Evolutionary conservation across 2,329 filamentous ascomycete genomes (phyloP).

Genomic region (Ceratocystis alfenasii): DNA sequence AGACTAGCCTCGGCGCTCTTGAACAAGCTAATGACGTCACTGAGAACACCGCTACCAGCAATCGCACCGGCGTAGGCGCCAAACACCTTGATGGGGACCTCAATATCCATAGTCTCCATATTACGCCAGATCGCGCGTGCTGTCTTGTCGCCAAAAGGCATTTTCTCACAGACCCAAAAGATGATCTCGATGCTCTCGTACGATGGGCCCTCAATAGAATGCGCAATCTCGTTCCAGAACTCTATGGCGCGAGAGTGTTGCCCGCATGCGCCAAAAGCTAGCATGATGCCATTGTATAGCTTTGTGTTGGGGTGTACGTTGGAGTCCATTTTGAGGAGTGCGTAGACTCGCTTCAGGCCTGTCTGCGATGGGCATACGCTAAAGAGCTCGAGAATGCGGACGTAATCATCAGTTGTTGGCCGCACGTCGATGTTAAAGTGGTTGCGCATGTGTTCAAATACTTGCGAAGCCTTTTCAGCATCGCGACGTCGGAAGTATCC

Average conservation of each 20-base stretch:
- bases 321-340: slow-evolving; percentile 90
- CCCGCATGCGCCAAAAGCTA: slow-evolving; percentile 64
- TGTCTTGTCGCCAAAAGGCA: slow-evolving; percentile 44
- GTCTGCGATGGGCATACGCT: slow-evolving; percentile 43
- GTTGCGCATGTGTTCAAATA: slow-evolving; percentile 91
- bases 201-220: slow-evolving; percentile 72
- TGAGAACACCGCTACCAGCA: slow-evolving; percentile 57
- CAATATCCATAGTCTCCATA: slow-evolving; percentile 63
- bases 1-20: slow-evolving; percentile 54
- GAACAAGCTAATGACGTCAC: slow-evolving; percentile 55
- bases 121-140: slow-evolving; percentile 59
- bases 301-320: slow-evolving; percentile 62
- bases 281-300: slow-evolving; percentile 74
- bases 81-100: slow-evolving; percentile 61
- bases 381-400: slow-evolving; percentile 64
- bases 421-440: slow-evolving; percentile 51
- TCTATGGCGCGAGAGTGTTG: slow-evolving; percentile 55
- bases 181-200: slow-evolving; percentile 70
- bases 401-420: slow-evolving; percentile 64
- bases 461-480: slow-evolving; percentile 70
- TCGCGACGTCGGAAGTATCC: slow-evolving; percentile 66
- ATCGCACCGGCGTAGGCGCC: slow-evolving; percentile 65
- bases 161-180: slow-evolving; percentile 63
- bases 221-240: slow-evolving; percentile 76
- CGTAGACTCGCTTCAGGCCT: slow-evolving; percentile 65